Evolutionary conservation across 768 basidiomycete genomes (phyloP).

Genomic region (Mycena rosella): DNA sequence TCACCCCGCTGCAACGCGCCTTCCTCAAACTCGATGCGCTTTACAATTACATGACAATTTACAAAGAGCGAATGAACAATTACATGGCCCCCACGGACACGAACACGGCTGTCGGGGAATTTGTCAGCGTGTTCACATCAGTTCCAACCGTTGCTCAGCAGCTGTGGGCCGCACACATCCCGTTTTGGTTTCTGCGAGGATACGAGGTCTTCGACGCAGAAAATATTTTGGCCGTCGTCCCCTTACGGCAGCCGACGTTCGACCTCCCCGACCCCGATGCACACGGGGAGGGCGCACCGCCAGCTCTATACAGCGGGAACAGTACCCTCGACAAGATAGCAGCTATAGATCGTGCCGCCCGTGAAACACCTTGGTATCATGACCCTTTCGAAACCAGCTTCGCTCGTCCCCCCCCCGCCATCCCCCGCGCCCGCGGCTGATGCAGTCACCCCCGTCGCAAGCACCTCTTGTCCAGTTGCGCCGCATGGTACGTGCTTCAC

Average conservation of each 20-base stretch:
- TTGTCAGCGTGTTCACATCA: neutral
- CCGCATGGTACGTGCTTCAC: neutral
- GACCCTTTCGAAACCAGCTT: too few species aligned
- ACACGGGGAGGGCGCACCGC: too few species aligned
- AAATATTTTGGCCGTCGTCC: conserved; percentile 1
- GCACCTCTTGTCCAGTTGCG: neutral
- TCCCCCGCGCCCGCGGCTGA: too few species aligned
- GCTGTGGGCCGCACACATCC: neutral
- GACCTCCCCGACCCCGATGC: too few species aligned
- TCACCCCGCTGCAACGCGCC: neutral
- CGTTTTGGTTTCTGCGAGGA: conserved; percentile 2
- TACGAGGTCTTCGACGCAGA: neutral
- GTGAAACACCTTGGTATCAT: too few species aligned
- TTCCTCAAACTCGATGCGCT: conserved; percentile 12
- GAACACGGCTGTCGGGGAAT: neutral
- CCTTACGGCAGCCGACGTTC: too few species aligned
- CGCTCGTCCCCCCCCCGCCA: too few species aligned
- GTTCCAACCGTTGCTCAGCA: neutral
- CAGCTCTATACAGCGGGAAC: too few species aligned
- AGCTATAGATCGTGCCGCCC: too few species aligned
- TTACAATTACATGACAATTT: neutral
- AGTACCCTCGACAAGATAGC: too few species aligned
- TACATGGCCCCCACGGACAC: neutral
- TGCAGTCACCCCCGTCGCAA: neutral
- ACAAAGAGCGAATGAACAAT: neutral